Base-by-base conservation (phyloP, 306 rosid species). In the Cicer cuneatum region DNA sequence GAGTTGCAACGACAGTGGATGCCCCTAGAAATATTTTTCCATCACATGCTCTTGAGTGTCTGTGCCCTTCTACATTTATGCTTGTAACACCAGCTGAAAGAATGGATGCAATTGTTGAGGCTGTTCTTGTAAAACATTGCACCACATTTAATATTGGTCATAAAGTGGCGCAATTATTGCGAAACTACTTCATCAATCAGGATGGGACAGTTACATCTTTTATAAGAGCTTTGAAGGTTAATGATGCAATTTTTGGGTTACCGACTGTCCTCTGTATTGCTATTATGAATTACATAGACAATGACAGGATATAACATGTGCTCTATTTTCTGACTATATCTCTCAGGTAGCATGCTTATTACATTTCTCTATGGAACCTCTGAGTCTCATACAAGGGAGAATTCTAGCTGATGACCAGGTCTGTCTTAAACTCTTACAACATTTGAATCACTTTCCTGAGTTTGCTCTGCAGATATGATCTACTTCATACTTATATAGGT, bases 131-230 rank as follows among this genome's bases (percentile, higher is more conserved):
- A 77, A 88, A 85, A 87, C 85, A 80, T 57, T 87, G 85, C 69
- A 79, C 89, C 77, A 78, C 85, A 21, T 87, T 94, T 72, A 64
- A 84, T 77, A 80, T 94, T 78, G 88, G 92, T 82, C 91, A 94
- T 78, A 87, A 90, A 85, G 97, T 90, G 79, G 96, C 97, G 9
- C 80, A 83, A 66, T 94, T 90, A 80, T 72, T 94, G 78, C 85
- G 85, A 80, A 91, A 90, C 78, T 86, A 87, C 88, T 91, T 94
- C 87, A 70, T 90, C 75, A 94, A 90, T 83, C 96, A 90, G 83
- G 98, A 90, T 77, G 97, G 98, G 65, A 91, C 98, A 59, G 59
- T 94, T 66, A 88, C 95, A 77, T 92, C 96, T 77, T 90, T 91
- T 82, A 78, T 86, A 60, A 87, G 90, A 85, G 98, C 94, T 83